Evolutionary conservation across 108 stramenopile species (phyloP), one percentile per base, ranked within the genome.

Genomic region (Hondaea fermentalgiana): DNA sequence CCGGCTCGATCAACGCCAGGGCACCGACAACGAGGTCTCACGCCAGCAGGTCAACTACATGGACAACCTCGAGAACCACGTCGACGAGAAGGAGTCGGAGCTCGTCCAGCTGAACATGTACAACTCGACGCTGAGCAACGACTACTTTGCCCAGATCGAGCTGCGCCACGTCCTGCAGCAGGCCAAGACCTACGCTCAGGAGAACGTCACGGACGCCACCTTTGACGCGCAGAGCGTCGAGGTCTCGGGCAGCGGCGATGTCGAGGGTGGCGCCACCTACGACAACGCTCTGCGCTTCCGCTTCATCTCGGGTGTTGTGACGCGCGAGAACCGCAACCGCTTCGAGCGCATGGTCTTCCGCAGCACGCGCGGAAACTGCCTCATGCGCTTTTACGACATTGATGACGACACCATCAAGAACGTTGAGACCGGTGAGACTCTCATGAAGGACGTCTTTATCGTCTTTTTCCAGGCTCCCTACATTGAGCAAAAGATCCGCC

Each of bases 341-440:
- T 98, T 98, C 92, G 97, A 98, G 91, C 95, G 98, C 29, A 98
- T 98, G 98, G 96, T 99, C 89, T 98, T 98, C 90, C 96, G 97
- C 72, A 94, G 96, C 83, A 98, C 97, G 25, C 93, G 97, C 14
- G 97, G 99, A 19, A 98, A 99, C 92, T 98, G 97, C 93, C 97
- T 96, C 90, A 94, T 98, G 29, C 95, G 98, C 25, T 99, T 98
- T 91, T 96, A 96, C 29, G 96, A 96, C 43, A 97, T 98, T 89
- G 94, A 98, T 89, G 95, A 96, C 88, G 88, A 76, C 44, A 23
- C 58, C 43, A 72, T 97, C 87, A 95, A 96, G 60, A 96, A 97
- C 91, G 96, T 96, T 10, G 92, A 93, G 29, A 94, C 96, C 43
- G 97, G 97, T 35, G 87, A 92, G 44, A 88, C 94, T 14, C 76